Conservation (phyloP, 2,329 filamentous ascomycete species). For the Fusarium luffae region DNA sequence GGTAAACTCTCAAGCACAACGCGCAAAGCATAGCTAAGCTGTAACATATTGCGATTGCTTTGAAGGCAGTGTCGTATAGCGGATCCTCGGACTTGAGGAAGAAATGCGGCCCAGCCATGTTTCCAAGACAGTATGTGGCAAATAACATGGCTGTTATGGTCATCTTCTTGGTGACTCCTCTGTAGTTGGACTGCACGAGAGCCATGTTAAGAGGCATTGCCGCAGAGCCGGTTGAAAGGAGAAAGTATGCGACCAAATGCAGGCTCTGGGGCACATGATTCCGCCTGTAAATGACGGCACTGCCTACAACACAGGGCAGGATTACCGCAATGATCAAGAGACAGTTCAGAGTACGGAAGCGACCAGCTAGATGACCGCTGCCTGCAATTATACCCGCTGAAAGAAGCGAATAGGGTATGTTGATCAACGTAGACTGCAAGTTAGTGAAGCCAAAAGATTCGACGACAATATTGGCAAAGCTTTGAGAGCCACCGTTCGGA, state of each 20-base stretch:
- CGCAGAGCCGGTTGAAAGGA: slow-evolving; percentile 64
- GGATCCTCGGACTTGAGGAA: slow-evolving; percentile 63
- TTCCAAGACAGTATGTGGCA: slow-evolving; percentile 65
- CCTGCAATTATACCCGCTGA: slow-evolving; percentile 60
- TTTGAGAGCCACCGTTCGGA: slow-evolving; percentile 70
- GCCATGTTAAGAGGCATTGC: slow-evolving; percentile 66
- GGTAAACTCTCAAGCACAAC: slow-evolving; percentile 58
- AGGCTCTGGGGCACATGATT: slow-evolving; percentile 53
- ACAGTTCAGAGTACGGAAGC: slow-evolving; percentile 62
- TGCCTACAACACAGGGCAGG: slow-evolving; percentile 62
- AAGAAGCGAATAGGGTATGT: slow-evolving; percentile 68
- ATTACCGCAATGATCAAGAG: slow-evolving; percentile 63
- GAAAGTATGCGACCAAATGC: slow-evolving; percentile 68
- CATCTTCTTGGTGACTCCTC: slow-evolving; percentile 70
- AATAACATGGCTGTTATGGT: slow-evolving; percentile 67
- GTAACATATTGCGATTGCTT: slow-evolving; percentile 67
- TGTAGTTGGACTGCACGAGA: slow-evolving; percentile 66
- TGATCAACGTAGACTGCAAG: slow-evolving; percentile 66
- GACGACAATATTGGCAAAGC: slow-evolving; percentile 68
- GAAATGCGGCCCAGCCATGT: slow-evolving; percentile 67
- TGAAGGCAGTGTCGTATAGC: slow-evolving; percentile 64
- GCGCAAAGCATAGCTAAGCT: slow-evolving; percentile 59
- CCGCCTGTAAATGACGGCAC: slow-evolving; percentile 64
- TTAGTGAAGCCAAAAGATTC: slow-evolving; percentile 66
- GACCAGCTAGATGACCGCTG: slow-evolving; percentile 62